A percentile compares a stretch with the other conserved stretches of the same genome.
Evolutionary conservation across 2,329 filamentous ascomycete genomes (phyloP).

Genomic region (Penicillium rolfsii): DNA sequence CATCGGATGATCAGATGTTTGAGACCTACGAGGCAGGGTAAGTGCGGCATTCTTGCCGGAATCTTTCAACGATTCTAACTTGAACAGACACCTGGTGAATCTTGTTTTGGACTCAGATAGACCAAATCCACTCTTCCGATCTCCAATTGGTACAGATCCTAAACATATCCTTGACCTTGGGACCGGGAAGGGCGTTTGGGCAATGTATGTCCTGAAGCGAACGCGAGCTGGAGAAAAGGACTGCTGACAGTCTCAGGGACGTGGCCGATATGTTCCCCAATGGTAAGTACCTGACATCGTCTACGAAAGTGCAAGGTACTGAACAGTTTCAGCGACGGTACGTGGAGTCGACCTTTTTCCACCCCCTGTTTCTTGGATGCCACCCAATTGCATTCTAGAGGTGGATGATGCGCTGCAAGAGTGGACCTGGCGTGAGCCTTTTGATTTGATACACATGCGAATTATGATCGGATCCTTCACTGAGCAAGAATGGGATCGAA

Average conservation of each 20-base stretch:
- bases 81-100: neutral
- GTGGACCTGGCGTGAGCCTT: conserved; percentile 12
- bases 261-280: conserved; percentile 7
- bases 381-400: conserved; percentile 15
- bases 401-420: conserved; percentile 13
- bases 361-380: conserved; percentile 12
- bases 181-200: conserved; percentile 12
- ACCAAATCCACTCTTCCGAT: conserved; percentile 9
- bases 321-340: conserved; percentile 5
- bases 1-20: conserved; percentile 10
- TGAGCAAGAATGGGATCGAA: neutral
- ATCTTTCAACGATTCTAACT: neutral
- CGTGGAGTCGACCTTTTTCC: conserved; percentile 13
- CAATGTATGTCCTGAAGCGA: neutral
- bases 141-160: conserved; percentile 1
- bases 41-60: neutral
- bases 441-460: conserved; percentile 13
- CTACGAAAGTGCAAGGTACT: neutral
- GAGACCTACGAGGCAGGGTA: conserved; percentile 9
- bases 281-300: neutral
- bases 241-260: neutral
- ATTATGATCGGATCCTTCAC: conserved; percentile 8
- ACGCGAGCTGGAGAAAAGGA: neutral
- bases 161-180: conserved; percentile 10
- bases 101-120: conserved; percentile 7